phyloP scores from a whole-genome alignment of 1,139 yeast species.

The Eremothecium coryli region DNA sequence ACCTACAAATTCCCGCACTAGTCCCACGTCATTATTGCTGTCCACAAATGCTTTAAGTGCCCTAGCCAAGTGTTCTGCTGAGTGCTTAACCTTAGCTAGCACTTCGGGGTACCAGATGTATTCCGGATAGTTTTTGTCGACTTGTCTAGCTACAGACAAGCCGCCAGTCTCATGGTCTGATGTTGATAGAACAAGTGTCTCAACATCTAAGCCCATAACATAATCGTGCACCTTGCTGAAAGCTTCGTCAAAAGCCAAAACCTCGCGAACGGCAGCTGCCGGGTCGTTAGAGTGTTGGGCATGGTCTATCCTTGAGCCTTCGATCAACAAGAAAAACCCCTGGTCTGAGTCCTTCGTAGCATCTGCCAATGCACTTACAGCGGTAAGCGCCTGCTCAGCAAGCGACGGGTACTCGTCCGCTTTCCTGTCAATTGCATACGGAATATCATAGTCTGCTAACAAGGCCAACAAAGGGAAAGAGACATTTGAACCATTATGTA shows the following conservation, averaged over 20 bases:
- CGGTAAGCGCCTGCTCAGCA: constrained; percentile 63
- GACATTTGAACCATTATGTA: constrained; percentile 50
- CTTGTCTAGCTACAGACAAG: constrained; percentile 65
- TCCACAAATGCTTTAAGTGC: constrained; percentile 31
- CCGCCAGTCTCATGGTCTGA: constrained; percentile 95
- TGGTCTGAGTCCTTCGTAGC: constrained; percentile 61
- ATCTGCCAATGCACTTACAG: constrained; percentile 51
- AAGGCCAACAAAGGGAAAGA: constrained; percentile 63
- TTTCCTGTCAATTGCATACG: constrained; percentile 65
- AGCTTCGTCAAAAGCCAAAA: constrained; percentile 67
- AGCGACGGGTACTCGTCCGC: constrained; percentile 52
- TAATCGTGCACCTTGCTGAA: constrained; percentile 59
- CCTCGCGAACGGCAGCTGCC: constrained; percentile 75
- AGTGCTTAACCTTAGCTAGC: constrained; percentile 53
- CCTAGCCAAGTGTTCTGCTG: constrained; percentile 55
- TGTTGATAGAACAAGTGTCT: constrained; percentile 66
- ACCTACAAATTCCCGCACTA: constrained; percentile 35
- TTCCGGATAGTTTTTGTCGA: constrained; percentile 49
- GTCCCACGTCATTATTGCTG: constrained; percentile 30
- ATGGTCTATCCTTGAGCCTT: constrained; percentile 85
- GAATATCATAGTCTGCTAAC: constrained; percentile 63
- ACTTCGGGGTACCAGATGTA: constrained; percentile 74
- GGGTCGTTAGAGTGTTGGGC: constrained; percentile 89
- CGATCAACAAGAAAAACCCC: constrained; percentile 74
- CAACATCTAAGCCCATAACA: constrained; percentile 53